phyloP scores from a whole-genome alignment of 805 yeast species.

The Starmerella floris region DNA sequence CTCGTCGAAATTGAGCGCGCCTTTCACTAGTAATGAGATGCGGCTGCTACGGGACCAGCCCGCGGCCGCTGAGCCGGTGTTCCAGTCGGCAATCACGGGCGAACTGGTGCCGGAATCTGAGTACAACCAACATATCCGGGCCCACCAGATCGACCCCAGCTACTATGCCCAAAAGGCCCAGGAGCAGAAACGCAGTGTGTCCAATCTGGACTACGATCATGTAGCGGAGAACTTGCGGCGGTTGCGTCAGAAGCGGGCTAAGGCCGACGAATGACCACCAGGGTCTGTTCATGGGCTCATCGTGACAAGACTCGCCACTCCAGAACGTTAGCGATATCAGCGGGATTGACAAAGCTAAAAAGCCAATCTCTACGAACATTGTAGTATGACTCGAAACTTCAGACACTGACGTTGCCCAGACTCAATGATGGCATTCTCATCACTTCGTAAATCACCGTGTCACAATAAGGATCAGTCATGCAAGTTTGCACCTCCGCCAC shows the following conservation, averaged over 20 bases:
- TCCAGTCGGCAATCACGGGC: conserved; percentile 72
- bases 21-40: conserved; percentile 9
- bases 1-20: conserved; percentile 36
- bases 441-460: too few species aligned
- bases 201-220: conserved; percentile 27
- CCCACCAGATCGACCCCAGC: conserved; percentile 61
- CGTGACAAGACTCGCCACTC: too few species aligned
- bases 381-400: too few species aligned
- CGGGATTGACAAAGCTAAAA: too few species aligned
- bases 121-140: conserved; percentile 53
- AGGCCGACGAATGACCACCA: too few species aligned
- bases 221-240: conserved; percentile 30
- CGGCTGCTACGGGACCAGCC: neutral
- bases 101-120: conserved; percentile 53
- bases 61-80: conserved; percentile 25
- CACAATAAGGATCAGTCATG: too few species aligned
- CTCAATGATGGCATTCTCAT: too few species aligned
- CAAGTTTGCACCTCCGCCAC: too few species aligned
- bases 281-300: too few species aligned
- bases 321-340: too few species aligned
- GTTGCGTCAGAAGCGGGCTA: conserved; percentile 9
- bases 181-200: conserved; percentile 25
- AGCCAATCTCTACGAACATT: too few species aligned
- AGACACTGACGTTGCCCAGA: too few species aligned
- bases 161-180: conserved; percentile 50